Evolutionary conservation across 179 eudicot genomes (phyloP).

Genomic region (Gypsophila paniculata): DNA sequence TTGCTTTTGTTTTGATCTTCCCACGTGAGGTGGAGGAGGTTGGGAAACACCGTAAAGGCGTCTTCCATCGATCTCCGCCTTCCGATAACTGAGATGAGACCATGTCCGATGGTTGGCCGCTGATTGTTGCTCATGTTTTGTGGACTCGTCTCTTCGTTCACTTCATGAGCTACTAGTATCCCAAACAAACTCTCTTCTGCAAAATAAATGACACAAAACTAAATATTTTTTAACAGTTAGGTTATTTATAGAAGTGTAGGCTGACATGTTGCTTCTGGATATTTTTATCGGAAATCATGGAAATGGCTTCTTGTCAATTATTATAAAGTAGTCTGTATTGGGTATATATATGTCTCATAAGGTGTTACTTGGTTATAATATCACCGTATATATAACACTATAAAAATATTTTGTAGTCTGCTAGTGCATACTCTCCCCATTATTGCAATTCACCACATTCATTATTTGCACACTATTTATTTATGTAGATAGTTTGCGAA

Average conservation of each 20-base stretch:
- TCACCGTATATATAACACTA: not conserved
- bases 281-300: not conserved
- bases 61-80: slow-evolving; percentile 34
- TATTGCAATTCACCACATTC: no score
- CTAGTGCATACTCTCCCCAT: no score
- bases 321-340: not conserved
- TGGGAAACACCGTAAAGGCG: slow-evolving; percentile 18
- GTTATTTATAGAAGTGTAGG: no score
- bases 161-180: not conserved
- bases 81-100: slow-evolving; percentile 29
- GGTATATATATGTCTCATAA: not conserved
- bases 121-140: slow-evolving; percentile 2
- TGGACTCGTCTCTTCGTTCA: slow-evolving; percentile 8
- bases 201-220: not conserved
- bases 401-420: not conserved
- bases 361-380: not conserved
- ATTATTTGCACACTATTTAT: no score
- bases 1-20: no score
- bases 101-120: slow-evolving; percentile 21
- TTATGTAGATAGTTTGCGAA: no score
- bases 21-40: slow-evolving; percentile 11
- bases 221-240: no score
- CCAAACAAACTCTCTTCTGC: slow-evolving; percentile 11
- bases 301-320: not conserved
- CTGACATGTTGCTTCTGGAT: not conserved